A percentile compares a stretch with the other conserved stretches of the same genome.
phyloP scores from a whole-genome alignment of 2,329 filamentous ascomycete genomes.

The Fusarium cicatricum region DNA sequence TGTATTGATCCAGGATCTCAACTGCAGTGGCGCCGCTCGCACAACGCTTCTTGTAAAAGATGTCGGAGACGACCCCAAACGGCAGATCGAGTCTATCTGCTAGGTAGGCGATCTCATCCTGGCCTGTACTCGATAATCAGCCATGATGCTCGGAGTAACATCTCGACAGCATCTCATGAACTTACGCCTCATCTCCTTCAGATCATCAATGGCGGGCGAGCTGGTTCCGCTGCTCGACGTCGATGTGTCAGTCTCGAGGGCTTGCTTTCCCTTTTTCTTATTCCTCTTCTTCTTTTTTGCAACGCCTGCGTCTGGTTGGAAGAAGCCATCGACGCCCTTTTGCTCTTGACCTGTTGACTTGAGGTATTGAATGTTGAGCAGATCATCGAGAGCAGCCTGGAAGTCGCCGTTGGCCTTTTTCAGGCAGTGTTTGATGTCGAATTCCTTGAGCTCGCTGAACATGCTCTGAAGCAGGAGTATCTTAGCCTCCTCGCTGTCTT shows the following conservation, averaged over 20 bases:
- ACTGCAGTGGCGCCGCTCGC: slow-evolving; percentile 53
- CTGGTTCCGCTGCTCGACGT: slow-evolving; percentile 24
- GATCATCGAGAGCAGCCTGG: slow-evolving; percentile 76
- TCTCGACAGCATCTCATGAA: background rate
- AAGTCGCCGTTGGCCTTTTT: slow-evolving; percentile 73
- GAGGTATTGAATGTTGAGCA: slow-evolving; percentile 82
- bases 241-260: slow-evolving; percentile 13
- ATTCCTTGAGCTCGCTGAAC: slow-evolving; percentile 73
- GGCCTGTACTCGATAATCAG: slow-evolving; percentile 34
- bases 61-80: slow-evolving; percentile 50
- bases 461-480: slow-evolving; percentile 69
- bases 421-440: slow-evolving; percentile 72
- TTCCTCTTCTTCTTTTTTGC: slow-evolving; percentile 52
- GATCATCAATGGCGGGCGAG: slow-evolving; percentile 20
- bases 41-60: slow-evolving; percentile 50
- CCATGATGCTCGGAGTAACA: background rate
- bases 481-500: slow-evolving; percentile 67
- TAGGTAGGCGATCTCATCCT: slow-evolving; percentile 54
- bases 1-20: slow-evolving; percentile 54
- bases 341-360: slow-evolving; percentile 69
- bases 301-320: slow-evolving; percentile 59
- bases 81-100: slow-evolving; percentile 54
- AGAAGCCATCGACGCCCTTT: slow-evolving; percentile 87
- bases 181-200: slow-evolving; percentile 45
- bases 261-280: slow-evolving; percentile 43